Conservation (phyloP, 2,329 filamentous ascomycete species). For the Dothideomycetidae sp. region DNA sequence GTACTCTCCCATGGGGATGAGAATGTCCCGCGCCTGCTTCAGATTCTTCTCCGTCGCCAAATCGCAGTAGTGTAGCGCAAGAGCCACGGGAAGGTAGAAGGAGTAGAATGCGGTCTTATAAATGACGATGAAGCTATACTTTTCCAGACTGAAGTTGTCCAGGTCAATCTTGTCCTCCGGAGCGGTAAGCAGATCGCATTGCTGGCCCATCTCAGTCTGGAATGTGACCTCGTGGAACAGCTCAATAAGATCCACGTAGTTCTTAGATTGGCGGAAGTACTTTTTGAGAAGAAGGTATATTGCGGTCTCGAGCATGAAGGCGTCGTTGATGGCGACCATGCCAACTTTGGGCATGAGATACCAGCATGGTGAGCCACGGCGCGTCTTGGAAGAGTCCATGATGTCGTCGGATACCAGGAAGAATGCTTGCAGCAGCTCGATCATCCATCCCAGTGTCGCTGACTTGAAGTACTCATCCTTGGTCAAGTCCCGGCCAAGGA, state of each 20-base stretch:
- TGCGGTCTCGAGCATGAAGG: slow-evolving; percentile 81
- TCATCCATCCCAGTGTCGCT: slow-evolving; percentile 88
- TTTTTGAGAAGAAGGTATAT: slow-evolving; percentile 92
- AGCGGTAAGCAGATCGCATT: slow-evolving; percentile 87
- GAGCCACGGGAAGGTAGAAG: slow-evolving; percentile 92
- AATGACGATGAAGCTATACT: slow-evolving; percentile 96
- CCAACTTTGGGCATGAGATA: slow-evolving; percentile 81
- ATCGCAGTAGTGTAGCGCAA: slow-evolving; percentile 74
- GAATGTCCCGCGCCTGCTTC: slow-evolving; percentile 74
- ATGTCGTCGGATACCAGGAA: slow-evolving; percentile 98
- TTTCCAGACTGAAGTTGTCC: slow-evolving; percentile 86
- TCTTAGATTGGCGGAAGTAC: slow-evolving; percentile 74
- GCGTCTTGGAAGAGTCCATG: slow-evolving; percentile 92
- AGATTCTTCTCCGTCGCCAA: slow-evolving; percentile 80
- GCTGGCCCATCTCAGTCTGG: slow-evolving; percentile 91
- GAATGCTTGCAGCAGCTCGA: slow-evolving; percentile 95
- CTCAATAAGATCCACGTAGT: slow-evolving; percentile 84
- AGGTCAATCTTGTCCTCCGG: slow-evolving; percentile 89
- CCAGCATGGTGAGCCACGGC: slow-evolving; percentile 91
- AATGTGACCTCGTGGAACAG: slow-evolving; percentile 89
- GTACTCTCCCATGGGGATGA: slow-evolving; percentile 96
- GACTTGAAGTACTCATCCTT: slow-evolving; percentile 79
- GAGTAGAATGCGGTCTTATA: slow-evolving; percentile 99
- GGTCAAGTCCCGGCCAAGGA: slow-evolving; percentile 56
- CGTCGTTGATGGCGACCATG: slow-evolving; percentile 96